Percentiles rank a stretch among this genome's conserved stretches.
Conservation (phyloP, 108 stramenopile genomes). For the Hondaea fermentalgiana region DNA sequence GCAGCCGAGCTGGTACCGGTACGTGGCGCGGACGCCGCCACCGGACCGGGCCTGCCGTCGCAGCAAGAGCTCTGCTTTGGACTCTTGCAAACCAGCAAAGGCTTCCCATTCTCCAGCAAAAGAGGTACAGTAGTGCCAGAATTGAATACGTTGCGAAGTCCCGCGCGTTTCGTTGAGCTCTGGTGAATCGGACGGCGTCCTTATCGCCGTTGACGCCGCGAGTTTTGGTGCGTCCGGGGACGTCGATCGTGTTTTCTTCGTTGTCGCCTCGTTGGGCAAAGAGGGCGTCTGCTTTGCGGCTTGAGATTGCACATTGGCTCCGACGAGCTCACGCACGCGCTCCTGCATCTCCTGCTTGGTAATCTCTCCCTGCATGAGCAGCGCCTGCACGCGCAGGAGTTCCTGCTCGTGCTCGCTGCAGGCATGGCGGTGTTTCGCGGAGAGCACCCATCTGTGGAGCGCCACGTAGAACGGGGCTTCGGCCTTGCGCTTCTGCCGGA, state of each 20-base stretch:
- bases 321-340: neutral
- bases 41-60: neutral
- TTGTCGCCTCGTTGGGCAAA: neutral
- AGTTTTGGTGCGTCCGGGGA: too few species aligned
- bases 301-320: neutral
- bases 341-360: neutral
- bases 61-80: neutral
- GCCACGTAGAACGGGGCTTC: neutral
- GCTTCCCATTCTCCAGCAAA: neutral
- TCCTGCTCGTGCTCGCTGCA: neutral
- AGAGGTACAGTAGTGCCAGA: neutral
- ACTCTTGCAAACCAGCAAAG: neutral
- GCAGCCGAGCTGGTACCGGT: neutral
- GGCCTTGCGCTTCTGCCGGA: neutral
- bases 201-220: too few species aligned
- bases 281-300: neutral
- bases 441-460: neutral
- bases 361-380: neutral
- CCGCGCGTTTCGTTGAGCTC: neutral
- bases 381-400: neutral
- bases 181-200: too few species aligned
- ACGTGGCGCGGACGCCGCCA: neutral
- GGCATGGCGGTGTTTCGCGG: neutral
- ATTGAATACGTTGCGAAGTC: too few species aligned
- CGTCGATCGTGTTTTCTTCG: too few species aligned